Evolutionary conservation across 306 rosid species (phyloP).

Genomic region (Cajanus cajan): DNA sequence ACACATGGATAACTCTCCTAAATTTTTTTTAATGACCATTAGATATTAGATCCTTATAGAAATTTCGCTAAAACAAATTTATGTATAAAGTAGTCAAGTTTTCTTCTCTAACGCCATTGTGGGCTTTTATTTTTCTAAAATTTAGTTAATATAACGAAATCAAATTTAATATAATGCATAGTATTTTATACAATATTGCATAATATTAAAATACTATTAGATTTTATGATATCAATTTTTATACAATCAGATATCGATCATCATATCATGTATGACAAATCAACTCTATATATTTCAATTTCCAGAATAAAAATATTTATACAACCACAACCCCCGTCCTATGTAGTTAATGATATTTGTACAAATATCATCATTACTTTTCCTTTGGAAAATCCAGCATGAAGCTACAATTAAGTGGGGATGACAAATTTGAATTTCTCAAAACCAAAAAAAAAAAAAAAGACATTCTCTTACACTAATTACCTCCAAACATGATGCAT

Average conservation of each 20-base stretch:
- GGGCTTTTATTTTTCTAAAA: too few species aligned
- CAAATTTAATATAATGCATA: not conserved
- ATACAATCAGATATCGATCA: not conserved
- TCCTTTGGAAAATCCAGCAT: not conserved
- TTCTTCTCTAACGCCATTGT: too few species aligned
- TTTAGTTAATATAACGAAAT: too few species aligned
- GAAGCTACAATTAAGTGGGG: not conserved
- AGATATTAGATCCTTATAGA: too few species aligned
- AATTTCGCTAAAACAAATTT: too few species aligned
- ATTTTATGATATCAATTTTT: too few species aligned
- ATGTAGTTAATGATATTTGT: not conserved
- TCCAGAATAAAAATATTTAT: slow-evolving; percentile 18
- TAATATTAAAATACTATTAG: too few species aligned
- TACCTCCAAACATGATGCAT: not conserved
- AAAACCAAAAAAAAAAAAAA: not conserved
- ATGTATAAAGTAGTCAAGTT: too few species aligned
- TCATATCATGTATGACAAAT: not conserved
- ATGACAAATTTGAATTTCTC: slow-evolving; percentile 5
- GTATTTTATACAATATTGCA: not conserved
- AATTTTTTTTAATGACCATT: too few species aligned
- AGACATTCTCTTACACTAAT: not conserved
- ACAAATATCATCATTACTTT: not conserved
- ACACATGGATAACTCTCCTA: too few species aligned
- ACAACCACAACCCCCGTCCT: not conserved
- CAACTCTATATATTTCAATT: not conserved